Percentiles rank a stretch among this genome's conserved stretches.
These are phyloP conservation scores for Sphaceloma murrayae DNA, from an alignment of 2,329 filamentous ascomycete species.

Conservation along the genomic window DNA sequence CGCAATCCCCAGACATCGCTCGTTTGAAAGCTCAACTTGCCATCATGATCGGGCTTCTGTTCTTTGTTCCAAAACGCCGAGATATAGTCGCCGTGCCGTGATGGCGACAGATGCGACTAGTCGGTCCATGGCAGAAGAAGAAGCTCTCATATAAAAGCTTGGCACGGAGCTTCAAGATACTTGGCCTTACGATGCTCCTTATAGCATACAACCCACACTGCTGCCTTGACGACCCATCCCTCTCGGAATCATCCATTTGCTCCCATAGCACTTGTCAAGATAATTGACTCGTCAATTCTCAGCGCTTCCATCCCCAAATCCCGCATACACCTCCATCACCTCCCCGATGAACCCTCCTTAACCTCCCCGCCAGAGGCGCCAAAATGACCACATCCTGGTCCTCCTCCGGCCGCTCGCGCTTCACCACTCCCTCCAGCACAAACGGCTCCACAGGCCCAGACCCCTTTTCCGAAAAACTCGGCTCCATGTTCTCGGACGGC, in stretches of 20 bases:
- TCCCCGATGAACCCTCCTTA: conserved; percentile 1
- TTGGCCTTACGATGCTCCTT: conserved; percentile 8
- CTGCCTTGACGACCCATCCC: neutral
- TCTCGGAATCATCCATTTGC: neutral
- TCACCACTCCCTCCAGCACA: conserved; percentile 3
- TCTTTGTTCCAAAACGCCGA: no score
- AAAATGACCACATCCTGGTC: conserved; percentile 8
- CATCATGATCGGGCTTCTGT: no score
- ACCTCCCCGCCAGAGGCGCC: neutral
- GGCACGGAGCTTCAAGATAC: conserved; percentile 10
- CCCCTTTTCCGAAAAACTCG: conserved; percentile 39
- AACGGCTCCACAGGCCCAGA: conserved; percentile 17
- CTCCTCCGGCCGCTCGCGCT: conserved; percentile 12
- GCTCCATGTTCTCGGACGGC: conserved; percentile 53
- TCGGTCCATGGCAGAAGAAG: no score
- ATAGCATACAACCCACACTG: neutral
- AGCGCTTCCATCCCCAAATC: neutral
- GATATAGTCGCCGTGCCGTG: no score
- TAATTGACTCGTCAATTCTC: no score
- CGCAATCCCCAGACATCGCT: no score
- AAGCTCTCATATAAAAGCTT: conserved; percentile 14
- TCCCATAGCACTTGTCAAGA: no score
- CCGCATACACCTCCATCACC: neutral
- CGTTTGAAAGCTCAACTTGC: no score
- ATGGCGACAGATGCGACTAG: no score